phyloP scores from a whole-genome alignment of 139 green algal genomes.

The Picochlorum costavermella region DNA sequence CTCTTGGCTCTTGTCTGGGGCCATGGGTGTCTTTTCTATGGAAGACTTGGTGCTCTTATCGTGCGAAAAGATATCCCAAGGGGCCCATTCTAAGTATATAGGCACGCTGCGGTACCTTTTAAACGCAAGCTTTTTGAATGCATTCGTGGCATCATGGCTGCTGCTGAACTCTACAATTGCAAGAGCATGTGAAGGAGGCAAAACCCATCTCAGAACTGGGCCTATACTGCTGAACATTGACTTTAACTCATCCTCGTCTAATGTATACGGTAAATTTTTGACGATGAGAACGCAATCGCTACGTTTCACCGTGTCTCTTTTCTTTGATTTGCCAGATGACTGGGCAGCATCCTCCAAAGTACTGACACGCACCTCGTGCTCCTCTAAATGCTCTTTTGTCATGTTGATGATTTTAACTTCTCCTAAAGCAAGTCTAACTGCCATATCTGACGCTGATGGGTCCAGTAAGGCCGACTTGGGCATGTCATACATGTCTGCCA shows the following conservation, averaged over 20 bases:
- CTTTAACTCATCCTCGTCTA: slow-evolving; percentile 55
- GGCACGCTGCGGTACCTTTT: slow-evolving; percentile 91
- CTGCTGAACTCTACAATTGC: slow-evolving; percentile 84
- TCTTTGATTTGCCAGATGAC: slow-evolving; percentile 37
- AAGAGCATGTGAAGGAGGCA: slow-evolving; percentile 76
- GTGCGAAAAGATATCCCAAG: slow-evolving; percentile 64
- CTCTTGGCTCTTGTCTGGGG: not conserved
- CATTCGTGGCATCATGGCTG: slow-evolving; percentile 42
- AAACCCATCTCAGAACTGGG: slow-evolving; percentile 60
- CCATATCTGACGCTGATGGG: slow-evolving; percentile 30
- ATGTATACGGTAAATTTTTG: slow-evolving; percentile 92
- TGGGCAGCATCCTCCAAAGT: slow-evolving; percentile 68
- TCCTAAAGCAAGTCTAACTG: slow-evolving; percentile 84
- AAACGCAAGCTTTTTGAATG: slow-evolving; percentile 85
- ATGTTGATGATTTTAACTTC: slow-evolving; percentile 87
- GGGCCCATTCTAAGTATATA: slow-evolving; percentile 97
- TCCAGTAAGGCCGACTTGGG: slow-evolving; percentile 85
- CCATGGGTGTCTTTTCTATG: not conserved
- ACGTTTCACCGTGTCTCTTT: slow-evolving; percentile 40
- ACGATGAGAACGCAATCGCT: slow-evolving; percentile 66
- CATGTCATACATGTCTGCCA: slow-evolving; percentile 82
- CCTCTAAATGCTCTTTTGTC: slow-evolving; percentile 79
- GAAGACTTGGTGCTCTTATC: slow-evolving; percentile 1
- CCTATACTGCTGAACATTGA: slow-evolving; percentile 49
- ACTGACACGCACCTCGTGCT: slow-evolving; percentile 60